Evolutionary conservation across 108 stramenopile species (phyloP).

Genomic region (Licmophora abbreviata): DNA sequence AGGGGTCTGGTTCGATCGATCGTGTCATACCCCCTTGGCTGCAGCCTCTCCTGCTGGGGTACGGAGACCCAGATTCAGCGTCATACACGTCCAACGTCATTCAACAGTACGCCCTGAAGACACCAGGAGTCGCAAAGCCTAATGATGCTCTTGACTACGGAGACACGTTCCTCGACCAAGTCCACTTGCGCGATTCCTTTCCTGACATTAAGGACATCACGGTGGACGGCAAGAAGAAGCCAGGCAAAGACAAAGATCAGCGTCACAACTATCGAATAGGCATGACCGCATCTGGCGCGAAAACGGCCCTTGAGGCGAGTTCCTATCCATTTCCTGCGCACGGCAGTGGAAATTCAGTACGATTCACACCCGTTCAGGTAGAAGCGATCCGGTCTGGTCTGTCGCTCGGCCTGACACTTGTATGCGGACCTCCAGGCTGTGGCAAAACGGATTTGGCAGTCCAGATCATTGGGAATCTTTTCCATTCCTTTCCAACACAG

Average conservation of each 20-base stretch:
- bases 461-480: slow-evolving; percentile 92
- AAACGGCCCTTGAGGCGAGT: slow-evolving; percentile 31
- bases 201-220: slow-evolving; percentile 24
- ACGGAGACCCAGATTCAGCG: slow-evolving; percentile 74
- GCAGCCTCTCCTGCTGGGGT: slow-evolving; percentile 83
- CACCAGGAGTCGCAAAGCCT: slow-evolving; percentile 68
- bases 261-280: slow-evolving; percentile 53
- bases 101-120: slow-evolving; percentile 54
- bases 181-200: slow-evolving; percentile 72
- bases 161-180: slow-evolving; percentile 80
- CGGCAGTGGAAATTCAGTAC: slow-evolving; percentile 72
- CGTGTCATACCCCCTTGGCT: slow-evolving; percentile 88
- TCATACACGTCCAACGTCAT: slow-evolving; percentile 55
- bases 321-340: slow-evolving; percentile 26
- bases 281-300: slow-evolving; percentile 16
- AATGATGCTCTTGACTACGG: slow-evolving; percentile 73
- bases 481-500: slow-evolving; percentile 89
- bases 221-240: slow-evolving; percentile 23
- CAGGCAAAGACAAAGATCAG: slow-evolving; percentile 10
- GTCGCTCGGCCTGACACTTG: slow-evolving; percentile 87
- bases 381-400: slow-evolving; percentile 92
- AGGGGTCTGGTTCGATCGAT: slow-evolving; percentile 67
- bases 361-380: slow-evolving; percentile 94
- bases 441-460: slow-evolving; percentile 91
- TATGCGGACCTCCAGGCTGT: slow-evolving; percentile 97